Conservation (phyloP, 225 moss, liverwort and hornwort genomes). For the Bryum argenteum region DNA sequence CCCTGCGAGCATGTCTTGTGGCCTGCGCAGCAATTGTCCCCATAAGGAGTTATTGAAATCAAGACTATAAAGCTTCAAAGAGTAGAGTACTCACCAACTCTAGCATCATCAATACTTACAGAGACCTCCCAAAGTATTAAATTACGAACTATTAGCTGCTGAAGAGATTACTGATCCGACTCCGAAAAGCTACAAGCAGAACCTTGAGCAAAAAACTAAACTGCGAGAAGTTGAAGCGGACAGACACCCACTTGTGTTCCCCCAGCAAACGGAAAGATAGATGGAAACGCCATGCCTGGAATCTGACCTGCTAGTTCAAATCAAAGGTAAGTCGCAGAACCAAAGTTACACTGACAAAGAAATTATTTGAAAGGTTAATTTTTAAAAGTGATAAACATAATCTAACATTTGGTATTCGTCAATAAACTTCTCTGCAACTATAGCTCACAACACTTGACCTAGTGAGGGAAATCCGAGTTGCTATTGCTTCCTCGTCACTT, state of each 20-base stretch:
- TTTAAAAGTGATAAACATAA: background rate
- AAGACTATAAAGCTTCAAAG: slow-evolving; percentile 1
- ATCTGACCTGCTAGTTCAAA: slow-evolving; percentile 70
- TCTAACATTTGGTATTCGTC: background rate
- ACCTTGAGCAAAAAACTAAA: background rate
- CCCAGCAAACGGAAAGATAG: slow-evolving; percentile 92
- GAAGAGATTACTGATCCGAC: background rate
- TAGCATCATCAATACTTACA: background rate
- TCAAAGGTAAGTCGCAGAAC: background rate
- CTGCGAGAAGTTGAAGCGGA: background rate
- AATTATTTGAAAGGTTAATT: background rate
- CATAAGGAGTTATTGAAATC: slow-evolving; percentile 10
- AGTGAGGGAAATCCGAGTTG: background rate
- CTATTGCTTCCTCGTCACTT: slow-evolving; percentile 17
- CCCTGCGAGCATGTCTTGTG: slow-evolving; percentile 96
- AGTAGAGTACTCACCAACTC: background rate
- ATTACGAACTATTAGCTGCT: background rate
- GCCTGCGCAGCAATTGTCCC: slow-evolving; percentile 40
- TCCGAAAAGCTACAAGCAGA: background rate
- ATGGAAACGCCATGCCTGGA: slow-evolving; percentile 79
- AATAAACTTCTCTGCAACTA: background rate
- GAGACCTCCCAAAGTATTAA: background rate
- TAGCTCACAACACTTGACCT: background rate
- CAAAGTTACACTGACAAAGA: background rate
- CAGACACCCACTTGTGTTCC: slow-evolving; percentile 82